A percentile compares a stretch with the other conserved stretches of the same genome.
phyloP scores from a whole-genome alignment of 1,139 yeast species.

The Suhomyces yuchorum region DNA sequence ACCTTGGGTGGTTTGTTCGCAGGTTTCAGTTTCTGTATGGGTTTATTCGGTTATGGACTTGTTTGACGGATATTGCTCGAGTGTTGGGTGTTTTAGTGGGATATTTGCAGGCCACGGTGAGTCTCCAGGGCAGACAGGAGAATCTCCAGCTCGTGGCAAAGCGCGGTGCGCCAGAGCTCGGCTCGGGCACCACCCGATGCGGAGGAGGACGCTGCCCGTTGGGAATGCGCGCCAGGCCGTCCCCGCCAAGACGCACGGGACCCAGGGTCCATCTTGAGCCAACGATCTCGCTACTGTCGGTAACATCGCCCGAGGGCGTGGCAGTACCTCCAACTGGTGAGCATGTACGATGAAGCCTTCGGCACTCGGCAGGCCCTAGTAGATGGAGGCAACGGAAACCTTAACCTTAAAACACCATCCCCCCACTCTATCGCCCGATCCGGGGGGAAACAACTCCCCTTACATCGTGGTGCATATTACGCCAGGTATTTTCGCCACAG shows the following conservation, averaged over 20 bases:
- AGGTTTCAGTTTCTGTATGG: too few relatives aligned
- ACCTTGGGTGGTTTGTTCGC: too few relatives aligned
- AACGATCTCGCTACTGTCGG: slow-evolving; percentile 6
- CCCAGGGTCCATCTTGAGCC: slow-evolving; percentile 4
- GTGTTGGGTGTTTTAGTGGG: too few relatives aligned
- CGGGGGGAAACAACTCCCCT: background rate
- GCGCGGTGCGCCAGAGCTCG: background rate
- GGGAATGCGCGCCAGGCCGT: background rate
- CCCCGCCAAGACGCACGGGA: background rate
- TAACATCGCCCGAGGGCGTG: background rate
- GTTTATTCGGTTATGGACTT: too few relatives aligned
- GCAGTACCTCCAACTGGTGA: background rate
- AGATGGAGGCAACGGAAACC: background rate
- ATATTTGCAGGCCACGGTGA: too few relatives aligned
- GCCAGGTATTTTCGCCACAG: background rate
- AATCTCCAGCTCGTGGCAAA: too few relatives aligned
- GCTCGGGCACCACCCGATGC: background rate
- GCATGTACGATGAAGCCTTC: background rate
- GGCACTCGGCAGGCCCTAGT: background rate
- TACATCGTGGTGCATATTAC: background rate
- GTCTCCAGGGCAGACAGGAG: too few relatives aligned
- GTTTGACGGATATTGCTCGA: too few relatives aligned
- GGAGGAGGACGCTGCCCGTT: background rate
- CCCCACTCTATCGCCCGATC: background rate
- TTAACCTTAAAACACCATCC: background rate